These are phyloP conservation scores for Pestalotiopsis sp. DNA, from an alignment of 2,329 filamentous ascomycete species.

Conservation along the genomic window DNA sequence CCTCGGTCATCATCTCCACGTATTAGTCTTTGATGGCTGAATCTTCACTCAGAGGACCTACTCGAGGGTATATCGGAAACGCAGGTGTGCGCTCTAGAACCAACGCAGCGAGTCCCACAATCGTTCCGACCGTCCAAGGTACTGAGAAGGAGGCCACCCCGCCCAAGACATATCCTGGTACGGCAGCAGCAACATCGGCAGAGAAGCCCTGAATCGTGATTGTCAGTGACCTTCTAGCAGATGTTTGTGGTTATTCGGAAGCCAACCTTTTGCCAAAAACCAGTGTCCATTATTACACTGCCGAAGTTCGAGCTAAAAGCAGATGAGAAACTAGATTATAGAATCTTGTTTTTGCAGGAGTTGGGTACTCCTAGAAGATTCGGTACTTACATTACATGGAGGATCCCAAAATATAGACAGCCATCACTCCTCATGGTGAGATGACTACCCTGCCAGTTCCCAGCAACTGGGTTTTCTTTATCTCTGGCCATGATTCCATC, in stretches of 20 bases:
- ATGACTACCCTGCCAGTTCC: conserved; percentile 56
- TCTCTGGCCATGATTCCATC: conserved; percentile 50
- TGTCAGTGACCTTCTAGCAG: background rate
- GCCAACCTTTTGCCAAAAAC: conserved; percentile 55
- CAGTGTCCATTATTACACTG: conserved; percentile 56
- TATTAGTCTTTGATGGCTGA: background rate
- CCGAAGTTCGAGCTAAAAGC: conserved; percentile 45
- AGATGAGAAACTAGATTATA: background rate
- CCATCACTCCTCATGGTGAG: conserved; percentile 50
- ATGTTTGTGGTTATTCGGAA: background rate
- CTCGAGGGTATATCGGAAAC: conserved; percentile 57
- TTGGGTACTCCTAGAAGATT: background rate
- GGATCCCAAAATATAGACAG: conserved; percentile 14
- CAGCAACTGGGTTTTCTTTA: conserved; percentile 46
- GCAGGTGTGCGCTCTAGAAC: conserved; percentile 42
- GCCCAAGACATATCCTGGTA: conserved; percentile 54
- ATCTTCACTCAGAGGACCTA: conserved; percentile 17
- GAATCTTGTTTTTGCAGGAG: background rate
- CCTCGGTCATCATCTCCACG: conserved; percentile 49
- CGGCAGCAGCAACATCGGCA: conserved; percentile 46
- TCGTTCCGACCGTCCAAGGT: conserved; percentile 54
- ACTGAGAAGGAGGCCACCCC: conserved; percentile 57
- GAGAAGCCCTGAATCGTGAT: conserved; percentile 34
- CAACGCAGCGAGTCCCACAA: conserved; percentile 52
- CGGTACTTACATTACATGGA: conserved; percentile 14